Conservation (phyloP, 2,329 filamentous ascomycete species). For the Rhinocladiella similis region DNA sequence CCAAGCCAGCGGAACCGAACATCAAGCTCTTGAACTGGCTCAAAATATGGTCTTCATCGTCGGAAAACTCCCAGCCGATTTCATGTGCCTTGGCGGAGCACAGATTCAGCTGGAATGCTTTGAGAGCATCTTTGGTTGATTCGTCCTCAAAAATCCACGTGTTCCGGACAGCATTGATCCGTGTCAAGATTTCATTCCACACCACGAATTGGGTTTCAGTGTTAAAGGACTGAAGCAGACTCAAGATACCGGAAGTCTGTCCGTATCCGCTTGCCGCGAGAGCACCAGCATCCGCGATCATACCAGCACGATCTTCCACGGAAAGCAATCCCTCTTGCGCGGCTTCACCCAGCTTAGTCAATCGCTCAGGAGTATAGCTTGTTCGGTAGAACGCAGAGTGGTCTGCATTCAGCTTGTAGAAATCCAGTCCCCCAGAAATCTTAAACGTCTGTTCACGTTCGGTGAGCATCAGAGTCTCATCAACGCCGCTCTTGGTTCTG, state of each 20-base stretch:
- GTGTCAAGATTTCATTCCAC: slow-evolving; percentile 86
- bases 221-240: slow-evolving; percentile 80
- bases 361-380: slow-evolving; percentile 77
- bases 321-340: slow-evolving; percentile 77
- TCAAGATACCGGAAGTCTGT: slow-evolving; percentile 85
- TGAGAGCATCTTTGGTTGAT: slow-evolving; percentile 68
- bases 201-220: slow-evolving; percentile 85
- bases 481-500: slow-evolving; percentile 77
- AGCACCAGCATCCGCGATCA: slow-evolving; percentile 91
- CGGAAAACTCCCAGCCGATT: slow-evolving; percentile 83
- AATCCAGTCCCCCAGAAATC: slow-evolving; percentile 70
- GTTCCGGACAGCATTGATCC: slow-evolving; percentile 73
- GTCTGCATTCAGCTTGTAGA: slow-evolving; percentile 96
- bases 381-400: slow-evolving; percentile 92
- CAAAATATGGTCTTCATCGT: slow-evolving; percentile 81
- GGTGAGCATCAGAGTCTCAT: slow-evolving; percentile 71
- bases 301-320: slow-evolving; percentile 89
- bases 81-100: slow-evolving; percentile 78
- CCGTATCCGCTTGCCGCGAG: slow-evolving; percentile 88
- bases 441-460: slow-evolving; percentile 76
- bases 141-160: slow-evolving; percentile 89
- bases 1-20: slow-evolving; percentile 79
- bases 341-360: slow-evolving; percentile 83
- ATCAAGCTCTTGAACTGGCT: slow-evolving; percentile 94
- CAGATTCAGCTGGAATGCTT: slow-evolving; percentile 78